These are phyloP conservation scores for Geotrichum klebahnii DNA, from an alignment of 1,139 yeast species.

Conservation along the genomic window DNA sequence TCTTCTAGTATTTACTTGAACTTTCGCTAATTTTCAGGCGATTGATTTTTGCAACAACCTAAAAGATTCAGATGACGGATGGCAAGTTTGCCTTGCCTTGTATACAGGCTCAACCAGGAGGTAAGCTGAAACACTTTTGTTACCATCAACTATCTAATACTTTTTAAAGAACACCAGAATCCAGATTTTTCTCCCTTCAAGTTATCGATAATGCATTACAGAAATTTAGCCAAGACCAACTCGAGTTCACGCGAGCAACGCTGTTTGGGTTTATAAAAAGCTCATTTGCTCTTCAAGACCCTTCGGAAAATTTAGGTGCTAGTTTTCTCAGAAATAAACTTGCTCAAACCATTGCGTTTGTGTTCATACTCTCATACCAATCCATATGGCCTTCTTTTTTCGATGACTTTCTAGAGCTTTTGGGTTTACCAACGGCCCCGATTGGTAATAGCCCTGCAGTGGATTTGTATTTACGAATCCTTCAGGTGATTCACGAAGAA, in stretches of 20 bases:
- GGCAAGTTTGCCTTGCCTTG: constrained; percentile 68
- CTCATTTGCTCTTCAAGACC: constrained; percentile 6
- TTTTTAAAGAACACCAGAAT: constrained; percentile 32
- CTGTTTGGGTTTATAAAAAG: constrained; percentile 44
- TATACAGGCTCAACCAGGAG: constrained; percentile 44
- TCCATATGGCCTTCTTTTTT: constrained; percentile 63
- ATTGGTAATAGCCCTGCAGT: constrained; percentile 48
- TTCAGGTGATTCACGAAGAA: constrained; percentile 77
- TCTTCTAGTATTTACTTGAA: not conserved
- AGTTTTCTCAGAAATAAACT: constrained; percentile 71
- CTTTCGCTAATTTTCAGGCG: constrained; percentile 45
- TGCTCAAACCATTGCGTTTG: constrained; percentile 64
- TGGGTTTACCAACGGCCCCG: constrained; percentile 26
- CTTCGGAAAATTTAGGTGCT: constrained; percentile 44
- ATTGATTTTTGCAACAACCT: constrained; percentile 71
- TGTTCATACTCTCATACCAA: constrained; percentile 66
- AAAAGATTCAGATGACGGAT: constrained; percentile 72
- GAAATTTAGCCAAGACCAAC: constrained; percentile 47
- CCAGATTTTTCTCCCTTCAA: constrained; percentile 74
- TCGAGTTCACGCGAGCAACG: constrained; percentile 46
- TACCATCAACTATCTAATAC: constrained; percentile 22
- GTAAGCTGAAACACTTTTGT: not conserved
- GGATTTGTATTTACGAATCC: constrained; percentile 72
- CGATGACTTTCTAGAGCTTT: constrained; percentile 51
- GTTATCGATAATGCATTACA: constrained; percentile 67